Base-by-base conservation (phyloP, 768 basidiomycete species). In the Boletus pseudopeckii region DNA sequence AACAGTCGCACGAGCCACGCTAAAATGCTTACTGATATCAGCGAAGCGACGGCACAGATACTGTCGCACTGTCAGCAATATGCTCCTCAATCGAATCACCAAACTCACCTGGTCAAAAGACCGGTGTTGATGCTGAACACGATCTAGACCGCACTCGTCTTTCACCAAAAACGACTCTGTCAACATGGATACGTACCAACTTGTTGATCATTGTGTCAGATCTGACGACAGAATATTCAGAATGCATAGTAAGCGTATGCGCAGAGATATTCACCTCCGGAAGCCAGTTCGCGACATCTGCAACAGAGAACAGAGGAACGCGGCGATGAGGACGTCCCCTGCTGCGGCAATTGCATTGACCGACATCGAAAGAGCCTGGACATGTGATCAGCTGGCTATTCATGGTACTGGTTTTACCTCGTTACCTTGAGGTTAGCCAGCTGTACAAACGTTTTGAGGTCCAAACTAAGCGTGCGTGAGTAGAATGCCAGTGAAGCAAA, bases 191-290 rank as follows among this genome's bases (percentile, higher is more conserved):
- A 43, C 66, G 55, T 48, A 66, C 66, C 48, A 83, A 54, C 49
- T 71, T 76, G 53, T 76, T 84, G 56, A 84, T 79, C 70, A 83
- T 78, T 0, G 68, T 78, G 58, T 83, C 82, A n/a, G 80, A 80
- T 45, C 66, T 67, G 34, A 50, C 3, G 26, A 42, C 18, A 30
- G 14, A 28, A 10, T 18, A 15, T 43, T 54, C 49, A 57, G 45
- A 34, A 32, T 14, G 7, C 6, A n/a, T 1, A 13, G 6, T 2
- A 33, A 3, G n/a, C 8, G 2, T 7, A 8, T 46, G 20, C 2
- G 15, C n/a, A 26, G 11, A 34, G 37, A 20, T 34, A 49, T 2
- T 40, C 20, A 66, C 80, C 71, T 78, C 48, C 75, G 74, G 68
- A 82, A 81, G 5, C 81, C 80, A 10, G 82, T 82, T 9, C 80